Conservation (phyloP, 2,329 filamentous ascomycete species). For the Neofusicoccum laricinum region DNA sequence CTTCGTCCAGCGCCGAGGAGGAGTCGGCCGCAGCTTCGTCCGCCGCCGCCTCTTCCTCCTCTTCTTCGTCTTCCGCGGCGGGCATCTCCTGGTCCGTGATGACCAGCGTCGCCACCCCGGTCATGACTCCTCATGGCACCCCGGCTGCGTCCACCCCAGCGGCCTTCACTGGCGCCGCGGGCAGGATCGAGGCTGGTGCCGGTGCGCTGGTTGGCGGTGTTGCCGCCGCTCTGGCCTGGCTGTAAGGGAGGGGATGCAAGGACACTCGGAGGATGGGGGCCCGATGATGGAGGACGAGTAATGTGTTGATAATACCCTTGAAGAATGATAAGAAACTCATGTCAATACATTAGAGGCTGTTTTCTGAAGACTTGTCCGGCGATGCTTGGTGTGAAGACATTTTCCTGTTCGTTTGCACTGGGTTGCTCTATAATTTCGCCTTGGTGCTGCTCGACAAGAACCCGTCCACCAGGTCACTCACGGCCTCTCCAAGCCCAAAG, state of each 20-base stretch:
- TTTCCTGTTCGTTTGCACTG: neutral
- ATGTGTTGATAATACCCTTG: neutral
- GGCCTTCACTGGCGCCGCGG: conserved; percentile 21
- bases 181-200: conserved; percentile 4
- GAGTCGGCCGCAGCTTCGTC: neutral
- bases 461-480: conserved; percentile 18
- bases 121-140: neutral
- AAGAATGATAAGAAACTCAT: neutral
- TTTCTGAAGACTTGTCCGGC: neutral
- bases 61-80: neutral
- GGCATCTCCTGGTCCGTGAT: neutral
- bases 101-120: neutral
- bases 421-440: neutral
- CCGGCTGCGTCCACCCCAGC: conserved; percentile 1
- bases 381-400: neutral
- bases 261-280: neutral
- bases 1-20: neutral
- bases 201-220: conserved; percentile 19
- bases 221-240: conserved; percentile 20
- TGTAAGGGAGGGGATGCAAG: conserved; percentile 17
- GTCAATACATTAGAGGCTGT: neutral
- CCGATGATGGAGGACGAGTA: neutral
- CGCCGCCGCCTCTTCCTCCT: neutral
- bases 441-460: neutral
- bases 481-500: conserved; percentile 23